Evolutionary conservation across 208 protist species (phyloP).

Genomic region (Crithidia sp.): DNA sequence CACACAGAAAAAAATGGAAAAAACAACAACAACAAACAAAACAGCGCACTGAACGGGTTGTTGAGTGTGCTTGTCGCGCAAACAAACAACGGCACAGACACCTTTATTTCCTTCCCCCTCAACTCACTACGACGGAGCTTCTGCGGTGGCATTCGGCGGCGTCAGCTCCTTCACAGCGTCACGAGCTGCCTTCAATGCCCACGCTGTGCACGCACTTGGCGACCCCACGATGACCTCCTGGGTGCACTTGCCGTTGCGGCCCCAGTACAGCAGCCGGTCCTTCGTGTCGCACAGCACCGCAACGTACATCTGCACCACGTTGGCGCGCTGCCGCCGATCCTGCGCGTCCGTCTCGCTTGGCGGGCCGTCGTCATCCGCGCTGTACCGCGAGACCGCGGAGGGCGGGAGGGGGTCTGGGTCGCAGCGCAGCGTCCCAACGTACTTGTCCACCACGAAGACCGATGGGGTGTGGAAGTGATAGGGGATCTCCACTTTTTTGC

Average conservation of each 20-base stretch:
- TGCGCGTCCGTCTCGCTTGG: background rate
- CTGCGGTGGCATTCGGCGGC: no score
- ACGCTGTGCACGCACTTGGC: conserved; percentile 71
- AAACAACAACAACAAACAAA: no score
- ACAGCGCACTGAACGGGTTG: no score
- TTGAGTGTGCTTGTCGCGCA: no score
- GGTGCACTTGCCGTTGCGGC: conserved; percentile 66
- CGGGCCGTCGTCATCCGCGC: conserved; percentile 3
- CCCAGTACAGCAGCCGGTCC: conserved; percentile 63
- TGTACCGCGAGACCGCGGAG: background rate
- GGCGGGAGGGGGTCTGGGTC: conserved; percentile 19
- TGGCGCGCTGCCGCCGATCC: background rate
- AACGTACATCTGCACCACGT: conserved; percentile 14
- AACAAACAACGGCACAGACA: no score
- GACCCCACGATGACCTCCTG: conserved; percentile 81
- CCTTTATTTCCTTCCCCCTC: no score
- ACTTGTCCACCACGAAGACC: conserved; percentile 47
- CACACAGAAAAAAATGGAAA: no score
- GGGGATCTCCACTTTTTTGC: conserved; percentile 27
- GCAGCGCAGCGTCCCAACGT: conserved; percentile 43
- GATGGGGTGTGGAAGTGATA: conserved; percentile 55
- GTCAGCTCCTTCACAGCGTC: conserved; percentile 21
- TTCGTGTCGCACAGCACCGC: conserved; percentile 48
- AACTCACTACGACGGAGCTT: no score
- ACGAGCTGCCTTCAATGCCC: conserved; percentile 43